Conservation (phyloP, 768 basidiomycete species). For the Termitomyces sp. region DNA sequence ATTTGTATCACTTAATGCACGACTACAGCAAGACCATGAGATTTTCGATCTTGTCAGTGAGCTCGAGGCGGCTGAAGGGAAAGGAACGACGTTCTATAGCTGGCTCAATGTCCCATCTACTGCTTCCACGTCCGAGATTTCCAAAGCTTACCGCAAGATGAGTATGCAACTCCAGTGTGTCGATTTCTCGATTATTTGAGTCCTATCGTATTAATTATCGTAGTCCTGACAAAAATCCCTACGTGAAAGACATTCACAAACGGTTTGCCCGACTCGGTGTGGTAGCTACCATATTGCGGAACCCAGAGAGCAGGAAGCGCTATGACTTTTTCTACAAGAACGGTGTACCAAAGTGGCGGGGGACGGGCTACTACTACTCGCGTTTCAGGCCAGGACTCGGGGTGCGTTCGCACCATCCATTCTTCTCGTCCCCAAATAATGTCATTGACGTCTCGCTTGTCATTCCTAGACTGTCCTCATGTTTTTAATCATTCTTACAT, state of each 20-base stretch:
- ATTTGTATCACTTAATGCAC: not conserved
- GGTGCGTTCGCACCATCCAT: conserved; percentile 32
- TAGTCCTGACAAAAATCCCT: conserved; percentile 96
- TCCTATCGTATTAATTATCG: not conserved
- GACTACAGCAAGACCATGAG: conserved; percentile 84
- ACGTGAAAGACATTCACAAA: conserved; percentile 77
- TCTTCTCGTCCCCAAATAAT: not conserved
- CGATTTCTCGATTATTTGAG: not conserved
- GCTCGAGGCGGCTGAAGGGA: conserved; percentile 82
- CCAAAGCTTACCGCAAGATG: conserved; percentile 88
- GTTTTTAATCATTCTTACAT: conserved; percentile 76
- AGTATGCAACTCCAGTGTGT: conserved; percentile 88
- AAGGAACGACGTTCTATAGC: conserved; percentile 94
- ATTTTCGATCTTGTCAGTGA: conserved; percentile 91
- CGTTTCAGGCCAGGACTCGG: conserved; percentile 92
- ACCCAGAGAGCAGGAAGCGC: conserved; percentile 71
- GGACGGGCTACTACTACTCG: conserved; percentile 94
- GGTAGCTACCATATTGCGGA: conserved; percentile 77
- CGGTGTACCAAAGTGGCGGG: conserved; percentile 95
- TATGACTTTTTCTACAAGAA: conserved; percentile 97
- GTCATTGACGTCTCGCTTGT: conserved; percentile 1
- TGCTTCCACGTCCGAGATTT: conserved; percentile 74
- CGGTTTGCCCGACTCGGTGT: conserved; percentile 91
- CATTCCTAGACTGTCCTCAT: conserved; percentile 57
- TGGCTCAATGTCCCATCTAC: conserved; percentile 80